Percentiles rank a stretch among this genome's conserved stretches.
Evolutionary conservation across 306 rosid genomes (phyloP).

Genomic region (Ceratonia siliqua): DNA sequence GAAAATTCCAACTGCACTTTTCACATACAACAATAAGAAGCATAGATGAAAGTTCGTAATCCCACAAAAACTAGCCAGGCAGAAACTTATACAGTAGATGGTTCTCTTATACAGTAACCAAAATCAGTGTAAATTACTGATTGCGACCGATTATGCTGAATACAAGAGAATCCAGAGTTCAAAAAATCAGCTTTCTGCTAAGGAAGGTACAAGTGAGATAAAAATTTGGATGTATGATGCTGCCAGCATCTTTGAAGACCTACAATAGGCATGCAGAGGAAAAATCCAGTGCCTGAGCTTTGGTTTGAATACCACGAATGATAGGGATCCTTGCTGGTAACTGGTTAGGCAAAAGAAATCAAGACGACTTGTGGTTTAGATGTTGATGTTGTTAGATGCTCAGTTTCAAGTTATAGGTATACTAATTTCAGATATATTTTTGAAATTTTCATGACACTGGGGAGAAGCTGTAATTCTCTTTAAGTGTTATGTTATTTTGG

Average conservation of each 20-base stretch:
- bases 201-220: not conserved
- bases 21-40: not conserved
- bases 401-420: not conserved
- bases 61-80: not conserved
- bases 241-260: not conserved
- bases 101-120: constrained; percentile 1
- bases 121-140: not conserved
- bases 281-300: not conserved
- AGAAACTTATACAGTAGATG: not conserved
- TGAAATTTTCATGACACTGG: no score
- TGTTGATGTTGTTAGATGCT: not conserved
- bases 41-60: not conserved
- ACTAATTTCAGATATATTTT: no score
- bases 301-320: not conserved
- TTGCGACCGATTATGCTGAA: not conserved
- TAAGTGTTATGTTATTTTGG: not conserved
- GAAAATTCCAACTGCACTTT: not conserved
- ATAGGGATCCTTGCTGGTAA: not conserved
- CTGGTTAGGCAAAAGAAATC: not conserved
- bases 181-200: not conserved
- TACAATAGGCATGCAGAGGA: constrained; percentile 1
- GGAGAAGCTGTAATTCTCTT: not conserved
- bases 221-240: not conserved
- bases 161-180: not conserved
- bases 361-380: not conserved